These are phyloP conservation scores for Nitzschia palea DNA, from an alignment of 108 stramenopile genomes.

Conservation along the genomic window DNA sequence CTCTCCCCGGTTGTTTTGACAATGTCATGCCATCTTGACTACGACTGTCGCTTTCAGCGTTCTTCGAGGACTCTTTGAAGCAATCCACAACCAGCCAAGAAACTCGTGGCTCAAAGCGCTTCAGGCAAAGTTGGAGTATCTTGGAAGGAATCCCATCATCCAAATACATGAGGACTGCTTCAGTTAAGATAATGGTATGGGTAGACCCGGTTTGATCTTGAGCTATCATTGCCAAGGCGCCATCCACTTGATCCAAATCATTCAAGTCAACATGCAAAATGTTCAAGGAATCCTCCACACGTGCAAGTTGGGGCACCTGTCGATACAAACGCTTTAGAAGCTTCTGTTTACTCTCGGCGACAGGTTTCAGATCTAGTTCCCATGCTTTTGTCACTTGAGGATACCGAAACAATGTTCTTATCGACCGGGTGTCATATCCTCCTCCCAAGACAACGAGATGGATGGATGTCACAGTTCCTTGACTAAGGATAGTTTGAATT, in stretches of 20 bases:
- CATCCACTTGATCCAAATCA: constrained; percentile 42
- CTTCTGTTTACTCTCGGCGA: constrained; percentile 56
- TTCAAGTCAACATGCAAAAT: constrained; percentile 55
- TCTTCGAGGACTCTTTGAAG: constrained; percentile 60
- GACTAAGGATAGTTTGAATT: constrained; percentile 7
- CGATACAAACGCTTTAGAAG: constrained; percentile 20
- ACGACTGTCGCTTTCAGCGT: constrained; percentile 54
- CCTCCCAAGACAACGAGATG: constrained; percentile 67
- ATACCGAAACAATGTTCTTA: constrained; percentile 35
- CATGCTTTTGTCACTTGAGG: constrained; percentile 32
- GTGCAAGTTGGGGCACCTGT: not conserved
- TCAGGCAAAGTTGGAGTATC: constrained; percentile 41
- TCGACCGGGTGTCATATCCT: constrained; percentile 70
- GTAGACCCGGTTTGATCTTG: constrained; percentile 21
- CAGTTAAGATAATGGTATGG: constrained; percentile 46
- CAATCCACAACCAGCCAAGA: constrained; percentile 56
- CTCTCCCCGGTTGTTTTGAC: not conserved
- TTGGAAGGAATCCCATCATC: constrained; percentile 49
- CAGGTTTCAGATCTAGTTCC: constrained; percentile 71
- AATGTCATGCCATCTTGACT: constrained; percentile 32
- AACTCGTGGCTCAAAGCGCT: constrained; percentile 3
- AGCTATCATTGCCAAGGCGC: constrained; percentile 36
- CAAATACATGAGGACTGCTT: constrained; percentile 79
- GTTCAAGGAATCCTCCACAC: constrained; percentile 1
- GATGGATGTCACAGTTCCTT: constrained; percentile 25